Percentiles rank a stretch among this genome's conserved stretches.
phyloP scores from a whole-genome alignment of 164 flowering plant genomes.

The Akebia trifoliata region DNA sequence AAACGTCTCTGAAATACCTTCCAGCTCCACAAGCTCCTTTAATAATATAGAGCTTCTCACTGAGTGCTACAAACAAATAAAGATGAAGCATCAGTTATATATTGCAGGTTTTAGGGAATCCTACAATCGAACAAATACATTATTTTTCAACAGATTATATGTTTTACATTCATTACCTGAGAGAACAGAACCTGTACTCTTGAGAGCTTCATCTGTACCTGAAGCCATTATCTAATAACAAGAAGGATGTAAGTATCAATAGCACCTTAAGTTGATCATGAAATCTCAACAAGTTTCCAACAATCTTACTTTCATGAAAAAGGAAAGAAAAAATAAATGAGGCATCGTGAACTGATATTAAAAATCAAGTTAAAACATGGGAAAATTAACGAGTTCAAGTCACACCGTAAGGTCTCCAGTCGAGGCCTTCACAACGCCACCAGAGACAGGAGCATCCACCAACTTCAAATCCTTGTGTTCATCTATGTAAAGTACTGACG shows the following conservation, averaged over 20 bases:
- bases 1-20: slow-evolving; percentile 47
- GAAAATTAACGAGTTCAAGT: neutral
- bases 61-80: slow-evolving; percentile 53
- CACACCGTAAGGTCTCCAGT: slow-evolving; percentile 86
- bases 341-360: neutral
- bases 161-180: slow-evolving; percentile 46
- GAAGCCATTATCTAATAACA: slow-evolving; percentile 80
- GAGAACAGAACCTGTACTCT: slow-evolving; percentile 63
- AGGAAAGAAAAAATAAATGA: neutral
- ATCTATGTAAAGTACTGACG: slow-evolving; percentile 25
- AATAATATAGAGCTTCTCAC: slow-evolving; percentile 91
- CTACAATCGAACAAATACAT: neutral
- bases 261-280: neutral
- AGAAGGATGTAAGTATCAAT: neutral
- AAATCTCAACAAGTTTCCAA: neutral
- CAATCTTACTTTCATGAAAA: neutral
- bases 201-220: slow-evolving; percentile 83
- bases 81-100: slow-evolving; percentile 12
- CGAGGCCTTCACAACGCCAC: slow-evolving; percentile 88
- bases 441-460: slow-evolving; percentile 99
- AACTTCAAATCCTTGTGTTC: slow-evolving; percentile 69
- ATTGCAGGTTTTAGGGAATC: neutral
- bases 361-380: neutral
- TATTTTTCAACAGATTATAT: neutral
- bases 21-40: slow-evolving; percentile 96